Base-by-base conservation (phyloP, 495 filamentous ascomycete species). In the Aspergillus bridgeri region DNA sequence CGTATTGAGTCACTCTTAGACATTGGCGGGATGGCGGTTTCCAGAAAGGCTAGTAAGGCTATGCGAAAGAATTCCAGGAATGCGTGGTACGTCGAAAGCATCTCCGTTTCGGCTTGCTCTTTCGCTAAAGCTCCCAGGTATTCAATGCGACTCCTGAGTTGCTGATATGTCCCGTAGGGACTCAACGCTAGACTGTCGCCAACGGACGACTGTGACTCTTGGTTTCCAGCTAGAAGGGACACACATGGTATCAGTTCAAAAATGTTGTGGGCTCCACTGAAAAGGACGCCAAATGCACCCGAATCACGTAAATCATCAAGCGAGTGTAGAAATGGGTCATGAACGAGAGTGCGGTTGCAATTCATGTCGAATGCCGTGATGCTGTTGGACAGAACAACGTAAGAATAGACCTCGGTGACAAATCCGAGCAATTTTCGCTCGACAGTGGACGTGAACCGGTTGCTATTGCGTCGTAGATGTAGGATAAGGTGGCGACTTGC, bases 381-480 rank as follows among this genome's bases (percentile, higher is more conserved):
- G 44, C 22, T 56, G 44, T 56, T 56, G 44, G 6, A 27, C 44
- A 56, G 21, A 23, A 56, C 53, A 23, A 56, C 4, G 38, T 48
- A 56, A 6, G 21, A 25, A 43, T 56, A 56, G 21, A 56, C 22
- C 43, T 56, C 53, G 22, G 42, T 25, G 2, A 48, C 43, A 17
- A 56, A 56, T 17, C 43, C 44, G 23, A 20, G 22, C 18, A 56
- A 33, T 22, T 42, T 47, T 6, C 13, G 22, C n/a, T 48, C 42
- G 17, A 20, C 42, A 1, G 27, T 13, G 17, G 43, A 29, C 43
- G 42, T 29, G 7, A 6, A 29, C 9, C 29, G 24, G 18, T 38
- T 22, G 17, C 1, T 5, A 2, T 45, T 21, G 13, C 24, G 4
- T 2, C 19, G 38, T 18, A 48, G 8, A 24, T 29, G 7, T 48